Evolutionary conservation across 768 basidiomycete species (phyloP).

Genomic region (Boletus insuetus): DNA sequence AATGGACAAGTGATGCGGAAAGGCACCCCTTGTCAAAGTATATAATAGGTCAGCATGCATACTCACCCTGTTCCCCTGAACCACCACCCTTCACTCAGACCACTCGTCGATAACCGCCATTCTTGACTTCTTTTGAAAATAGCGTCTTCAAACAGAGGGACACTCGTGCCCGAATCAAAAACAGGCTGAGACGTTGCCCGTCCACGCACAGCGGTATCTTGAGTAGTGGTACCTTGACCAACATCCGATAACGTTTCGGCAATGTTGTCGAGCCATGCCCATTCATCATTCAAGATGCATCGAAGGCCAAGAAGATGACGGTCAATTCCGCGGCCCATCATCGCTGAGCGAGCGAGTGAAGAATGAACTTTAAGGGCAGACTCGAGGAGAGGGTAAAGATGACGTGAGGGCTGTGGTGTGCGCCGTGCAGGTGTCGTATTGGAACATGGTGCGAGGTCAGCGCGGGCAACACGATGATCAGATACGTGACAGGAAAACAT

Average conservation of each 20-base stretch:
- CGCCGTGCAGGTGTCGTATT: background rate
- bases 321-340: conserved; percentile 82
- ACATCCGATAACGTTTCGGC: background rate
- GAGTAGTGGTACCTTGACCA: conserved; percentile 4
- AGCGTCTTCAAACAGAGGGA: conserved; percentile 69
- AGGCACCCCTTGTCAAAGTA: background rate
- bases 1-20: background rate
- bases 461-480: background rate
- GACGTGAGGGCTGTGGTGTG: conserved; percentile 19
- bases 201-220: background rate
- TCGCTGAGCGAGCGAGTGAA: conserved; percentile 69
- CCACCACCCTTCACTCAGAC: conserved; percentile 77
- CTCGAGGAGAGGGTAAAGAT: conserved; percentile 49
- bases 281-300: conserved; percentile 49
- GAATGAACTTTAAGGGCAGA: conserved; percentile 72
- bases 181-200: background rate
- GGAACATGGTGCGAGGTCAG: background rate
- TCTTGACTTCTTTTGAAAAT: conserved; percentile 70
- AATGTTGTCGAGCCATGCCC: conserved; percentile 25
- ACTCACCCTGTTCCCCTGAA: conserved; percentile 86
- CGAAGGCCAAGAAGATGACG: conserved; percentile 87
- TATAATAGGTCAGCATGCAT: background rate
- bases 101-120: conserved; percentile 91
- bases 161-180: background rate
- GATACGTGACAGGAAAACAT: conserved; percentile 4